Percentiles rank a stretch among this genome's conserved stretches.
Conservation (phyloP, 768 basidiomycete species). For the Podaxis sp. region DNA sequence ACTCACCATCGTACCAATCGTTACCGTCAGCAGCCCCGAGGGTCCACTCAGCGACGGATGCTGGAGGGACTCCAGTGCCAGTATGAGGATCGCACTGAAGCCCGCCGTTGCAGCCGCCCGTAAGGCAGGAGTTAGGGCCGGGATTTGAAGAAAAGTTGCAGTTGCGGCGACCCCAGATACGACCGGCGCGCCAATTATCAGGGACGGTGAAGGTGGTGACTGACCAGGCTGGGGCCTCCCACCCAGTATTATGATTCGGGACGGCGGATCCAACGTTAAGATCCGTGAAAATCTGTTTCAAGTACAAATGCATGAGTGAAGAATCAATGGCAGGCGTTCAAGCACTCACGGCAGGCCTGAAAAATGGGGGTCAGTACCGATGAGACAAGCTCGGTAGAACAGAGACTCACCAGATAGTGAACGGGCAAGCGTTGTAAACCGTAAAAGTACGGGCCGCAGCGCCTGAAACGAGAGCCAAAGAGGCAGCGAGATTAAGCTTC, state of each 20-base stretch:
- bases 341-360: conserved; percentile 35
- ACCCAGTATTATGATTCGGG: conserved; percentile 44
- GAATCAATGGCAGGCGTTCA: neutral
- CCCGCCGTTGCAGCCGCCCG: conserved; percentile 67
- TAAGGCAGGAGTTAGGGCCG: conserved; percentile 53
- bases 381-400: neutral
- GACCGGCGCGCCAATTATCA: conserved; percentile 61
- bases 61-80: conserved; percentile 65
- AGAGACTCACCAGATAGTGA: conserved; percentile 57
- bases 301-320: conserved; percentile 8
- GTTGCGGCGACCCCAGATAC: conserved; percentile 56
- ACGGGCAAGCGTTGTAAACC: conserved; percentile 62
- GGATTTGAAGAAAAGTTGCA: conserved; percentile 55
- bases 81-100: conserved; percentile 46
- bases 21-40: conserved; percentile 35
- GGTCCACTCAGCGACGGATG: conserved; percentile 66
- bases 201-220: conserved; percentile 51
- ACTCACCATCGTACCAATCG: conserved; percentile 54
- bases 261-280: conserved; percentile 40
- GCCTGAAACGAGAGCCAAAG: conserved; percentile 14
- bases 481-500: conserved; percentile 9
- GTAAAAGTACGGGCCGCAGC: conserved; percentile 17
- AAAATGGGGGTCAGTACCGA: neutral
- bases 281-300: conserved; percentile 59
- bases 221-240: conserved; percentile 38